phyloP scores from a whole-genome alignment of 176 grass and related monocot genomes.

The Guadua angustifolia region DNA sequence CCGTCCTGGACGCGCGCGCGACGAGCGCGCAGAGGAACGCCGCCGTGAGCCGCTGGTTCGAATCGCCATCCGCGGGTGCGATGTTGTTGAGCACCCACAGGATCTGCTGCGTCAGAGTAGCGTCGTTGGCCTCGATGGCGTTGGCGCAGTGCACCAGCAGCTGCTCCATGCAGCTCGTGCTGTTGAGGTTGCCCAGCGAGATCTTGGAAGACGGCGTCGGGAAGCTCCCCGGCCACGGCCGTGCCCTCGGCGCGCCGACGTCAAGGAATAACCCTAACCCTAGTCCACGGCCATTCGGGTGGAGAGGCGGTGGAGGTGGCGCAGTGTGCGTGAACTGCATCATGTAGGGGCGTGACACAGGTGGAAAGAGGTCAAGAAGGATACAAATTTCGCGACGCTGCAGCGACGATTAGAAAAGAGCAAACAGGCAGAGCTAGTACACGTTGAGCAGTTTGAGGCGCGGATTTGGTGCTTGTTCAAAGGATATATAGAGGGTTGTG shows the following conservation, averaged over 20 bases:
- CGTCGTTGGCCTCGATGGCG: slow-evolving; percentile 95
- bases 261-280: slow-evolving; percentile 59
- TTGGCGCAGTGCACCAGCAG: slow-evolving; percentile 97
- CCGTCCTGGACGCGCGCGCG: slow-evolving; percentile 75
- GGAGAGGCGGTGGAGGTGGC: slow-evolving; percentile 55
- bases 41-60: slow-evolving; percentile 80
- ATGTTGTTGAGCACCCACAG: slow-evolving; percentile 99
- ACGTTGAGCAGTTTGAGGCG: slow-evolving; percentile 50
- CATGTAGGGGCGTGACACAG: slow-evolving; percentile 62
- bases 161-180: slow-evolving; percentile 90
- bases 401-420: slow-evolving; percentile 55
- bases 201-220: slow-evolving; percentile 52
- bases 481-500: slow-evolving; percentile 96
- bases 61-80: slow-evolving; percentile 85
- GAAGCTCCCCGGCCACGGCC: slow-evolving; percentile 56
- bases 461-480: slow-evolving; percentile 94
- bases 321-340: slow-evolving; percentile 89
- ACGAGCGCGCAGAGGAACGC: slow-evolving; percentile 91
- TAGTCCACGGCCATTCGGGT: slow-evolving; percentile 59
- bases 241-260: slow-evolving; percentile 44
- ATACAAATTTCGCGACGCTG: slow-evolving; percentile 29
- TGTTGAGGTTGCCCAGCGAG: slow-evolving; percentile 75
- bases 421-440: slow-evolving; percentile 49
- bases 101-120: slow-evolving; percentile 94
- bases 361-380: slow-evolving; percentile 17